Evolutionary conservation across 177 flowering plant species (phyloP).

Genomic region (Telopea speciosissima): DNA sequence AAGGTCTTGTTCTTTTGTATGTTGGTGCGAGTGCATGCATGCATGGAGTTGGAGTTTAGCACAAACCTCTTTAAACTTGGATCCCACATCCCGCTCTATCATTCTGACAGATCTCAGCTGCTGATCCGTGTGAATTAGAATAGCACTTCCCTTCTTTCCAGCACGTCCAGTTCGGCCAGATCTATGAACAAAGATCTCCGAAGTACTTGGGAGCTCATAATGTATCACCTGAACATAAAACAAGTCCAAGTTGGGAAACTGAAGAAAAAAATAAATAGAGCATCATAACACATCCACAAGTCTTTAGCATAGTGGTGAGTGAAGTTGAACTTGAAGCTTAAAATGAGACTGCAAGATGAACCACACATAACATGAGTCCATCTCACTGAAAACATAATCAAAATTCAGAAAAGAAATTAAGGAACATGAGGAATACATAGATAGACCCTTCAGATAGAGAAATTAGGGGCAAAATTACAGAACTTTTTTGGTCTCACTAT

Average conservation of each 20-base stretch:
- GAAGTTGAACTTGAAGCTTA: too few species aligned
- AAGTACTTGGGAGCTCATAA: constrained; percentile 75
- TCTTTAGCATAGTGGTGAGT: too few species aligned
- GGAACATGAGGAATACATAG: too few species aligned
- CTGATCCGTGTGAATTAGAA: constrained; percentile 60
- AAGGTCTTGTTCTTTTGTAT: not conserved
- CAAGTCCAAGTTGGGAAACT: not conserved
- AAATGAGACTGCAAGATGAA: too few species aligned
- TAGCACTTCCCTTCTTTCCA: constrained; percentile 90
- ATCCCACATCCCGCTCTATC: constrained; percentile 78
- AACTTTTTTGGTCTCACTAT: too few species aligned
- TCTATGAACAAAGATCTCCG: constrained; percentile 96
- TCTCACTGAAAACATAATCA: too few species aligned
- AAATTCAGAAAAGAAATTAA: too few species aligned
- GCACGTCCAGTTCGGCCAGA: constrained; percentile 99
- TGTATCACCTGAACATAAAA: constrained; percentile 56
- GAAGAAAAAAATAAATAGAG: not conserved
- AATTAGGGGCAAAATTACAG: too few species aligned
- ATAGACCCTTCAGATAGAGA: too few species aligned
- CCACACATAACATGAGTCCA: too few species aligned
- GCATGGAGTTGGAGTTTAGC: not conserved
- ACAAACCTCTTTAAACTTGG: constrained; percentile 68
- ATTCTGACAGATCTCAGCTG: constrained; percentile 51
- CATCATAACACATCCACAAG: too few species aligned
- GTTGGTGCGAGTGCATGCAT: not conserved